Base-by-base conservation (phyloP, 2,329 filamentous ascomycete genomes). In the Akanthomyces muscarius region DNA sequence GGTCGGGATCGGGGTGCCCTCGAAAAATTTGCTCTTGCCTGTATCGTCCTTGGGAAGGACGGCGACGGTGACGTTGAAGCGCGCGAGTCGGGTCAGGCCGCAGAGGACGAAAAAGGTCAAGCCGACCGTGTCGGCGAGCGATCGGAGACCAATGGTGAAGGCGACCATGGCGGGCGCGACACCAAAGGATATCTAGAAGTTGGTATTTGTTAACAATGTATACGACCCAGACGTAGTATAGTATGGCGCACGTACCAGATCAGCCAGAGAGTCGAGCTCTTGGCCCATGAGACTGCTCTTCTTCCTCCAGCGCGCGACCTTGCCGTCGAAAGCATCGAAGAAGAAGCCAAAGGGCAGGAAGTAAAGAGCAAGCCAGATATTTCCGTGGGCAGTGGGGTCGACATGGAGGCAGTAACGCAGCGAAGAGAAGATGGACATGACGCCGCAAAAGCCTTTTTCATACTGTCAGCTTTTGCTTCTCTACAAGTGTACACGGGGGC, bases 211-310 rank as follows among this genome's bases (percentile, higher is more conserved):
- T 55, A 45, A 23, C 16, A 18, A 28, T 10, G 50, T 18, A 18
- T 36, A 2, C 10, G 1, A 36, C 13, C 4, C 18, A 11, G 13
- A n/a, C 4, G 21, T 23, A 8, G 28, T 11, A 28, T 21, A 36
- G 14, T 5, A 52, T 5, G 23, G 16, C 14, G 5, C 14, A 33
- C 85, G 33, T 88, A 97, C 92, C 81, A 99, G 76, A 75, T 99
- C 95, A 62, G 95, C 95, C 54, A 99, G 83, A 7, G 94, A 98
- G 76, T 99, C 95, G 62, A 99, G 81, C 77, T 99, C 95, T 77
- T 97, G 94, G 14, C 95, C 95, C 94, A 99, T 98, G 74, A 99
- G 82, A 70, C 91, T 96, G 71, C 91, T 95, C 88, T 97, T 99
- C 79, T 92, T 89, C 74, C 95, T 87, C 95, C 95, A 98, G 68